phyloP scores from a whole-genome alignment of 2,329 filamentous ascomycete species.

The Penicillium sp. region DNA sequence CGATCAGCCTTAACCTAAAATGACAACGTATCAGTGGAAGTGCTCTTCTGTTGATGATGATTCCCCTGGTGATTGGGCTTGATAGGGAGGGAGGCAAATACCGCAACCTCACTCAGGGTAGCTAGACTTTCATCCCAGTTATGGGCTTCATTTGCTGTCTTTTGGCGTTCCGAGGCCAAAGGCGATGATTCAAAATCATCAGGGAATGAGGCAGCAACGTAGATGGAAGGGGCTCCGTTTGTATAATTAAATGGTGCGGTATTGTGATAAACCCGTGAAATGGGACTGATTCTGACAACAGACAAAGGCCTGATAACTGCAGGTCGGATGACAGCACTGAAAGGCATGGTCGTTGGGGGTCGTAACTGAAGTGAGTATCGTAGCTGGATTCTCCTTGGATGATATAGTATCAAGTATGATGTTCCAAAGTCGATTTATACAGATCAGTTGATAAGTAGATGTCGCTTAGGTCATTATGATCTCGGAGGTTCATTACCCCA shows the following conservation, averaged over 20 bases:
- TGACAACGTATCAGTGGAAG: not conserved
- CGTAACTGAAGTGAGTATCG: not conserved
- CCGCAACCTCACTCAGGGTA: not conserved
- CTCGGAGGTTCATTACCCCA: too few species aligned
- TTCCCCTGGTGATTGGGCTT: not conserved
- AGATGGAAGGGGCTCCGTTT: not conserved
- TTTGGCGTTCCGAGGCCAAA: not conserved
- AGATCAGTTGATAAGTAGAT: too few species aligned
- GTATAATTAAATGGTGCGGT: not conserved
- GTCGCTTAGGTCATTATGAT: too few species aligned
- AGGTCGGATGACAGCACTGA: not conserved
- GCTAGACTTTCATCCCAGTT: not conserved
- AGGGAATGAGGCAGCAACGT: not conserved
- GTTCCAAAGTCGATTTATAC: too few species aligned
- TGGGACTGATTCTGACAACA: not conserved
- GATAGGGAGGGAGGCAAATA: not conserved
- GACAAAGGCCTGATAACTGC: not conserved
- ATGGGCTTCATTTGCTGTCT: not conserved
- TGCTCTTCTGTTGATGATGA: not conserved
- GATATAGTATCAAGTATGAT: too few species aligned
- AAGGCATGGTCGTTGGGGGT: not conserved
- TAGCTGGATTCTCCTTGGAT: too few species aligned
- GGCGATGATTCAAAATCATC: conserved; percentile 1
- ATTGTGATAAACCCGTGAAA: not conserved
- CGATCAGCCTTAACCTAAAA: not conserved